Percentiles rank a stretch among this genome's conserved stretches.
Evolutionary conservation across 495 filamentous ascomycete genomes (phyloP).

Genomic region (Annulohypoxylon bovei): DNA sequence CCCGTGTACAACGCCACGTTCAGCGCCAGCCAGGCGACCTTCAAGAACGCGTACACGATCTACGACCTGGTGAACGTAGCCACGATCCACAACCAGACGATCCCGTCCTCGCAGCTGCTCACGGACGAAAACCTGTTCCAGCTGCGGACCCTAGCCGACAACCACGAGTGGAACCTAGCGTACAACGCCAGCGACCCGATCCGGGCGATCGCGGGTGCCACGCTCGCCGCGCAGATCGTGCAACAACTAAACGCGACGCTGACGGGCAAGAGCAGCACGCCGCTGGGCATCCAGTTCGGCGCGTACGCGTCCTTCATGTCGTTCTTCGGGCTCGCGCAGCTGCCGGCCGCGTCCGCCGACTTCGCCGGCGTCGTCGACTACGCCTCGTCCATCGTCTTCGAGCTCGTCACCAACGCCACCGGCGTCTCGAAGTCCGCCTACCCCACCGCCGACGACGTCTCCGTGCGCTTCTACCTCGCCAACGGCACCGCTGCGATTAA

Average conservation of each 20-base stretch:
- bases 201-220: constrained; percentile 64
- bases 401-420: constrained; percentile 73
- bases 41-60: constrained; percentile 79
- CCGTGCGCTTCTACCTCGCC: constrained; percentile 78
- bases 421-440: constrained; percentile 48
- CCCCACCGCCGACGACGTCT: constrained; percentile 67
- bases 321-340: constrained; percentile 75
- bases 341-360: constrained; percentile 63
- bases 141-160: constrained; percentile 71
- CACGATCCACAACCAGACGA: constrained; percentile 72
- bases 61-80: constrained; percentile 82
- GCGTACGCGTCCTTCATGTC: constrained; percentile 75
- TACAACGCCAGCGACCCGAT: constrained; percentile 54
- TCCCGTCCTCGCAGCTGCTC: constrained; percentile 61
- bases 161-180: constrained; percentile 74
- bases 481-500: constrained; percentile 72
- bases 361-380: constrained; percentile 77
- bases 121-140: constrained; percentile 61
- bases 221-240: constrained; percentile 73
- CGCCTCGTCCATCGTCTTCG: constrained; percentile 75
- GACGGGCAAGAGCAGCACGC: constrained; percentile 53
- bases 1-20: constrained; percentile 71
- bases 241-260: constrained; percentile 70
- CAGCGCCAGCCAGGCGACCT: constrained; percentile 60
- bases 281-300: constrained; percentile 68